Conservation (phyloP, 371 early-diverging fungal genomes). For the Circinella umbellata region DNA sequence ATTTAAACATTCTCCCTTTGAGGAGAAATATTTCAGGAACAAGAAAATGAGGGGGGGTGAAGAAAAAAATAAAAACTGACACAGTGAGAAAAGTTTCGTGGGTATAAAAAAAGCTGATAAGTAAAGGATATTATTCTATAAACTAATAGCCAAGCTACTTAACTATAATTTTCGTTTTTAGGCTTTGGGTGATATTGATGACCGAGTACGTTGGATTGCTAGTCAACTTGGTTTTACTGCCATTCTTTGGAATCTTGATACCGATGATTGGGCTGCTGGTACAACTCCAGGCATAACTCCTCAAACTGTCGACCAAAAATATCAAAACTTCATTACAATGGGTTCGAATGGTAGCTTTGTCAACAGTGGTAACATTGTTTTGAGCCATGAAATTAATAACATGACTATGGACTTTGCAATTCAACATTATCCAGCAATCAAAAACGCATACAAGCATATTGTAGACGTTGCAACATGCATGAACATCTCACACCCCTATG, state of each 20-base stretch:
- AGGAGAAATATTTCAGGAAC: not conserved
- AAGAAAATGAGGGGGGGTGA: not conserved
- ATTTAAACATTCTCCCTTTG: not conserved
- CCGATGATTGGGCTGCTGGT: slow-evolving; percentile 53
- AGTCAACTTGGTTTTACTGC: slow-evolving; percentile 53
- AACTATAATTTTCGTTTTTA: not conserved
- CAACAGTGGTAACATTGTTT: slow-evolving; percentile 47
- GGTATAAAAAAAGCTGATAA: not conserved
- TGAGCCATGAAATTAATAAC: slow-evolving; percentile 60
- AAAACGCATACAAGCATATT: slow-evolving; percentile 51
- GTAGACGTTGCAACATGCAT: slow-evolving; percentile 57
- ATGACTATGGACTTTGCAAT: slow-evolving; percentile 56
- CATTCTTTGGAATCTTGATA: slow-evolving; percentile 56
- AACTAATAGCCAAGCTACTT: not conserved
- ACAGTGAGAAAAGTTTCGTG: not conserved
- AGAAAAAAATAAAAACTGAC: no score
- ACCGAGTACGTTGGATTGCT: slow-evolving; percentile 61
- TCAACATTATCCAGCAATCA: slow-evolving; percentile 51
- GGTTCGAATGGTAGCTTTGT: slow-evolving; percentile 49
- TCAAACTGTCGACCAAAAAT: slow-evolving; percentile 42
- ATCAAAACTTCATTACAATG: slow-evolving; percentile 45
- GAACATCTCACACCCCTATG: slow-evolving; percentile 58
- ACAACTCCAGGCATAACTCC: slow-evolving; percentile 37
- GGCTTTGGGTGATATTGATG: slow-evolving; percentile 59
- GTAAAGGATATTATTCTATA: not conserved